These are phyloP conservation scores for Forsythia suspensa DNA, from an alignment of 257 asterid genomes.

Conservation along the genomic window DNA sequence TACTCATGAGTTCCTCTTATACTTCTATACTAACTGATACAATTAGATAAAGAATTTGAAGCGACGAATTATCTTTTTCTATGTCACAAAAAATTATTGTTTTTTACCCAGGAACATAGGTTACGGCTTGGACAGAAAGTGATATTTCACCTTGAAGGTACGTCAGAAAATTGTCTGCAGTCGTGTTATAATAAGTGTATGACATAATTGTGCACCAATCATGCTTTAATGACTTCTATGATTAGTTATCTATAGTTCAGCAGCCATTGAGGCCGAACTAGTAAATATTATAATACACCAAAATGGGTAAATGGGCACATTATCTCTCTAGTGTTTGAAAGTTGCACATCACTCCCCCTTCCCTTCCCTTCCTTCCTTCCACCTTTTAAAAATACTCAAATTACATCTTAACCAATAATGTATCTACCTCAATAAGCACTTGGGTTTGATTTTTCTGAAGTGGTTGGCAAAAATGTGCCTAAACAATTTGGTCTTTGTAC, in stretches of 20 bases:
- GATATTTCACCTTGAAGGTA: slow-evolving; percentile 99
- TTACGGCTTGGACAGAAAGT: slow-evolving; percentile 96
- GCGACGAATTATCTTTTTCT: background rate
- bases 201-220: background rate
- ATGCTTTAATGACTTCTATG: background rate
- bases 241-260: background rate
- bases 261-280: background rate
- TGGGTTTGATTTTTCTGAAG: background rate
- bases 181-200: slow-evolving; percentile 1
- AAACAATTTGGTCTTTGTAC: background rate
- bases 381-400: background rate
- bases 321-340: background rate
- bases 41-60: background rate
- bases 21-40: background rate
- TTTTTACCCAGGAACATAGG: slow-evolving; percentile 73
- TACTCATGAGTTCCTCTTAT: background rate
- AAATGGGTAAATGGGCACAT: background rate
- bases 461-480: background rate
- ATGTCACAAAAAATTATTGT: slow-evolving; percentile 13
- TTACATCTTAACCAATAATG: background rate
- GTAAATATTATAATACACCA: background rate
- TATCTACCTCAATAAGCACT: background rate
- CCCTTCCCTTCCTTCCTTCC: background rate
- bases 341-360: background rate
- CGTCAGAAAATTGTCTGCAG: slow-evolving; percentile 2